A percentile compares a stretch with the other conserved stretches of the same genome.
These are phyloP conservation scores for Candida yuanshanica DNA, from an alignment of 805 yeast species.

Conservation along the genomic window DNA sequence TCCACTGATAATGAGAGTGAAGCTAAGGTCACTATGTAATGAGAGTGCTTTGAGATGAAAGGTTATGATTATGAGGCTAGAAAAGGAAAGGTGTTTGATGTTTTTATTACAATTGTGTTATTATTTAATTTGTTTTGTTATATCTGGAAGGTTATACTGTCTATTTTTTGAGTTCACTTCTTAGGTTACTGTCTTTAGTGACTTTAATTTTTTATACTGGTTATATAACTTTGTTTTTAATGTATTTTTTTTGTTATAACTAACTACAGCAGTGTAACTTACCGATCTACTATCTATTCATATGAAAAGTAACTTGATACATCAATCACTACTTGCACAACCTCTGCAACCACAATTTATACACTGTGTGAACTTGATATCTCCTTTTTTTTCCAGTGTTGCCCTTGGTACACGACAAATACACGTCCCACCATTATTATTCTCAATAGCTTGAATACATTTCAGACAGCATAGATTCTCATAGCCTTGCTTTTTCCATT, in stretches of 20 bases:
- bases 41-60: neutral
- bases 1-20: conserved; percentile 6
- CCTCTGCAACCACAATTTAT: conserved; percentile 83
- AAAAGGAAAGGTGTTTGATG: neutral
- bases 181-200: neutral
- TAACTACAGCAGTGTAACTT: too few relatives aligned
- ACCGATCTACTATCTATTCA: too few relatives aligned
- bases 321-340: conserved; percentile 67
- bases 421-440: conserved; percentile 64
- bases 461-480: conserved; percentile 79
- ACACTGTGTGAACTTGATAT: conserved; percentile 45
- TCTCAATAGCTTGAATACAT: conserved; percentile 64
- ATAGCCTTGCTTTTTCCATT: conserved; percentile 81
- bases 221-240: neutral
- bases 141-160: neutral
- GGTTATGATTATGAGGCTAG: neutral
- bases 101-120: neutral
- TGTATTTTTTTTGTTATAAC: too few relatives aligned
- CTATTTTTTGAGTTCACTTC: neutral
- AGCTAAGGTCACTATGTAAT: conserved; percentile 4
- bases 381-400: conserved; percentile 33
- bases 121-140: neutral
- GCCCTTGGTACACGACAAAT: conserved; percentile 80
- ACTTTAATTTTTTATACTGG: neutral
- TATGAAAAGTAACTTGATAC: too few relatives aligned